phyloP scores from a whole-genome alignment of 2,329 filamentous ascomycete genomes.

The Botrytis fabae region DNA sequence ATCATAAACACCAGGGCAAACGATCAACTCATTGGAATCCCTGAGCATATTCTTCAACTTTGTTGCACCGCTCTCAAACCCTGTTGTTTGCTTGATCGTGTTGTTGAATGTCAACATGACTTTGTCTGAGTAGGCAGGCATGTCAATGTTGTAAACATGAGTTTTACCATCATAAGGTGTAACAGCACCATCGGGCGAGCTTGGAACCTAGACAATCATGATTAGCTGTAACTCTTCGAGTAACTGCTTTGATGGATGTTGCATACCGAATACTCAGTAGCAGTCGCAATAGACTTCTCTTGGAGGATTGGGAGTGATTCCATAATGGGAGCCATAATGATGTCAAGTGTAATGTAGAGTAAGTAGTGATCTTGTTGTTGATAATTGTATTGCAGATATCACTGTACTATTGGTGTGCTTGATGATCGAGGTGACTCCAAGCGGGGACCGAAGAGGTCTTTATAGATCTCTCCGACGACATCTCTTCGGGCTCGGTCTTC shows the following conservation, averaged over 20 bases:
- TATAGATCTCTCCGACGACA: conserved; percentile 10
- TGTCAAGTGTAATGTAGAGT: conserved; percentile 1
- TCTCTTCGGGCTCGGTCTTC: conserved; percentile 1
- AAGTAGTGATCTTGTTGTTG: conserved; percentile 8
- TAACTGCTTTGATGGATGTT: not conserved
- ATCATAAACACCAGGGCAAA: conserved; percentile 64
- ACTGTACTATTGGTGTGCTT: not conserved
- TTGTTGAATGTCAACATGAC: conserved; percentile 18
- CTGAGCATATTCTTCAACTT: conserved; percentile 24
- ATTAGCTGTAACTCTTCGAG: conserved; percentile 6
- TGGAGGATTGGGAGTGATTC: conserved; percentile 12
- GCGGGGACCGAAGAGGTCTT: not conserved
- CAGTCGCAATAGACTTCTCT: not conserved
- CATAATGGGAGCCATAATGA: conserved; percentile 20
- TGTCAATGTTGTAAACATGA: conserved; percentile 15
- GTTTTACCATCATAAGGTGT: conserved; percentile 14
- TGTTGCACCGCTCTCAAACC: conserved; percentile 13
- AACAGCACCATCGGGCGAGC: not conserved
- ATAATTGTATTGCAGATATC: conserved; percentile 12
- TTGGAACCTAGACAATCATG: not conserved
- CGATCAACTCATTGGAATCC: conserved; percentile 21
- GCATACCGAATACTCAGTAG: conserved; percentile 8
- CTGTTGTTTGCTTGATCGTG: conserved; percentile 5
- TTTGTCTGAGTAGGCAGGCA: conserved; percentile 20
- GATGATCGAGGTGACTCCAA: conserved; percentile 7